Evolutionary conservation across 2,329 filamentous ascomycete species (phyloP).

Genomic region (Calycina herbarum): DNA sequence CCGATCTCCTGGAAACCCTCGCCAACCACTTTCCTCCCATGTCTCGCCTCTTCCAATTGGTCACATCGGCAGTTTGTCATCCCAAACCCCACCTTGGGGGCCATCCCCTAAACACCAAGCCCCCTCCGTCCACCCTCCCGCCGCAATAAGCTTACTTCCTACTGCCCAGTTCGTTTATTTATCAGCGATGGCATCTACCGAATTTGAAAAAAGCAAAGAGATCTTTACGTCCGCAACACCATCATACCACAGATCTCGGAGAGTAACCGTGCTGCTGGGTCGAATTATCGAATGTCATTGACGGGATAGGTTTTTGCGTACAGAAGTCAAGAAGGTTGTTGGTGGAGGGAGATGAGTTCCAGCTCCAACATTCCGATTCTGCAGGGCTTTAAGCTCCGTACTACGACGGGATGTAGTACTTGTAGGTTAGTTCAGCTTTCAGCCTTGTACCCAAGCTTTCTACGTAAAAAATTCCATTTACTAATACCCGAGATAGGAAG

Average conservation of each 20-base stretch:
- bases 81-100: too few species aligned
- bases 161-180: background rate
- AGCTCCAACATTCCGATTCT: background rate
- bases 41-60: too few species aligned
- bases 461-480: background rate
- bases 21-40: too few species aligned
- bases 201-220: background rate
- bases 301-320: background rate
- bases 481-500: slow-evolving; percentile 16
- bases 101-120: background rate
- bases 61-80: too few species aligned
- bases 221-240: background rate
- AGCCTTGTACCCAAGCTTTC: background rate
- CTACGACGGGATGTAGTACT: slow-evolving; percentile 9
- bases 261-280: background rate
- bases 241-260: background rate
- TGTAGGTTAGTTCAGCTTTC: slow-evolving; percentile 6
- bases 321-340: background rate
- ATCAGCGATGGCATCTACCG: background rate
- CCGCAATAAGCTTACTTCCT: background rate
- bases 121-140: background rate
- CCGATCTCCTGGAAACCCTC: too few species aligned
- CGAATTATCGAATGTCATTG: background rate
- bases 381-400: slow-evolving; percentile 6
- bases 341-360: background rate